Evolutionary conservation across 345 rosid genomes (phyloP).

Genomic region (Heritiera littoralis): DNA sequence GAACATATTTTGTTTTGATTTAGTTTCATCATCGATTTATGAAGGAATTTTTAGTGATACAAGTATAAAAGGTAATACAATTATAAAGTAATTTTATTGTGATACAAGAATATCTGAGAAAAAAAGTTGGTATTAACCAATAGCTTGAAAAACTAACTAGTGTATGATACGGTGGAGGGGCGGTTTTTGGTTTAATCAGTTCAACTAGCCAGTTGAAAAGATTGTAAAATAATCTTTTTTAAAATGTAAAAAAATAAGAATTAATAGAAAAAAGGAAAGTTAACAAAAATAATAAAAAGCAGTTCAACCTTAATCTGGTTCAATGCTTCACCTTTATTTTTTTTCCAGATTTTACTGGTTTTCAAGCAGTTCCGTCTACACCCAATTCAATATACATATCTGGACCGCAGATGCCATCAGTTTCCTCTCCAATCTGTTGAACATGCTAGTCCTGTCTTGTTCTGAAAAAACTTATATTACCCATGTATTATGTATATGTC

Average conservation of each 20-base stretch:
- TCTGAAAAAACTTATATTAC: background rate
- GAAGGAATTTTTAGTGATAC: background rate
- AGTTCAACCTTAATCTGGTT: background rate
- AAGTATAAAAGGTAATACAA: background rate
- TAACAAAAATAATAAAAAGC: background rate
- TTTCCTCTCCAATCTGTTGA: background rate
- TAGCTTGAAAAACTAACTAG: conserved; percentile 9
- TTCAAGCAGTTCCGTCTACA: background rate
- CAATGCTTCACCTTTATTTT: background rate
- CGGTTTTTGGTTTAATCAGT: too few relatives aligned
- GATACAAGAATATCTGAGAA: background rate
- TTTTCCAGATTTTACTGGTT: too few relatives aligned
- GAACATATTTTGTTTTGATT: background rate
- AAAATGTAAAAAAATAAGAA: background rate
- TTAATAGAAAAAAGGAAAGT: background rate
- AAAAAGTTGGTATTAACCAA: background rate
- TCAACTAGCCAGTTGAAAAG: background rate
- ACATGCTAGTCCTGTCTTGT: background rate
- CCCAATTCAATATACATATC: background rate
- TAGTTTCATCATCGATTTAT: background rate
- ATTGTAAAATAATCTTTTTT: background rate
- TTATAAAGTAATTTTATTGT: background rate
- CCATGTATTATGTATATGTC: background rate
- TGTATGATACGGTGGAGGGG: background rate
- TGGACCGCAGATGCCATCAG: background rate